phyloP scores from a whole-genome alignment of 441 rosid genomes.

The Erodium chrysanthum region DNA sequence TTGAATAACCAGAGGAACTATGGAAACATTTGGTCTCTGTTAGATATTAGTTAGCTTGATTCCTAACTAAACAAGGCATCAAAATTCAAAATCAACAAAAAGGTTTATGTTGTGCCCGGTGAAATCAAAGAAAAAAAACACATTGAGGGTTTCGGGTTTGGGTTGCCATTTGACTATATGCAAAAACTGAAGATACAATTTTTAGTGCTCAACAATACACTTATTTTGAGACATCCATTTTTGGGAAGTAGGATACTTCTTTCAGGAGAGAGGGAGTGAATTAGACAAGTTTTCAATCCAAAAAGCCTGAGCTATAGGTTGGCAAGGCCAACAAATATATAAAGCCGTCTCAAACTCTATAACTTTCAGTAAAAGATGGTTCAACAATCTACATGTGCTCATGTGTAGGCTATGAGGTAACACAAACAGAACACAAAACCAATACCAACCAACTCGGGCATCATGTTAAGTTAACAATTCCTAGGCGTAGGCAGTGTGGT shows the following conservation, averaged over 20 bases:
- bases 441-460: background rate
- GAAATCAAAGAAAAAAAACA: background rate
- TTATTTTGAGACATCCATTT: background rate
- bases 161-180: no score
- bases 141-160: background rate
- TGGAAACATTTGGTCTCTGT: background rate
- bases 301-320: background rate
- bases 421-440: background rate
- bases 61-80: background rate
- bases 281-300: background rate
- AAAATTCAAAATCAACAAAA: background rate
- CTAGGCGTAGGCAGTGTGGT: background rate
- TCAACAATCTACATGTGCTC: no score
- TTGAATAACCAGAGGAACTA: background rate
- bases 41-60: background rate
- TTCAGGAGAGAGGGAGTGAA: background rate
- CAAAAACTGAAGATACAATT: background rate
- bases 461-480: background rate
- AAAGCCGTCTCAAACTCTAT: background rate
- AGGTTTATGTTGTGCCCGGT: background rate
- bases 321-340: background rate
- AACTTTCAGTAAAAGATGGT: no score
- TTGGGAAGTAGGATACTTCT: background rate
- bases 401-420: no score
- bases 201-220: background rate